Percentiles rank a stretch among this genome's conserved stretches.
phyloP scores from a whole-genome alignment of 2,329 filamentous ascomycete genomes.

The Geosmithia putterillii region DNA sequence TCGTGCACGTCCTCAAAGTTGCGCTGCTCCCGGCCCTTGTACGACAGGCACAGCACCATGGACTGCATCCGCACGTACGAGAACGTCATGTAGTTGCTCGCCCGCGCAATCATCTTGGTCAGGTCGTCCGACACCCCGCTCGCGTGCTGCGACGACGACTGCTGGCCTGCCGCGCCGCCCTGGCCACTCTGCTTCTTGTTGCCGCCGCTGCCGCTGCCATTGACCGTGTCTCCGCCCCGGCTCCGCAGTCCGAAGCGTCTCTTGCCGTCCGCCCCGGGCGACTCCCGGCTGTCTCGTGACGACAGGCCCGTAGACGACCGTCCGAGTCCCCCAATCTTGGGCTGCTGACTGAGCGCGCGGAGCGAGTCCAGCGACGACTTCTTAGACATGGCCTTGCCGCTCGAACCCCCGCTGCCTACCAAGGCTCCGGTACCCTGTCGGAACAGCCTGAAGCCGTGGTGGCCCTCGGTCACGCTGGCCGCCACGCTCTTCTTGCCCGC shows the following conservation, averaged over 20 bases:
- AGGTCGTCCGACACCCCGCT: constrained; percentile 59
- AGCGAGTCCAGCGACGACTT: constrained; percentile 47
- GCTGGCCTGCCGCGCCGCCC: constrained; percentile 10
- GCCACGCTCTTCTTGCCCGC: constrained; percentile 35
- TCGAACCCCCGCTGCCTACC: constrained; percentile 8
- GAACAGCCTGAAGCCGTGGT: constrained; percentile 40
- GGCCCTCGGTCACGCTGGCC: constrained; percentile 33
- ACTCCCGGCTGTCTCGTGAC: constrained; percentile 21
- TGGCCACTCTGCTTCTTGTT: too few species aligned
- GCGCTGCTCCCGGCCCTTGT: constrained; percentile 90
- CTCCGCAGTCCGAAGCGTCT: constrained; percentile 46
- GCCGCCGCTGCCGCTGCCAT: constrained; percentile 10
- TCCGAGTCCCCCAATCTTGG: constrained; percentile 27
- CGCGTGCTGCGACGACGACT: constrained; percentile 51
- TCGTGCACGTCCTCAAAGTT: constrained; percentile 96
- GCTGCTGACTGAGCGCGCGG: constrained; percentile 17
- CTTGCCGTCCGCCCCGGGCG: constrained; percentile 25
- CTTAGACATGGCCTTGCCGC: constrained; percentile 31
- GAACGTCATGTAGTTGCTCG: constrained; percentile 95
- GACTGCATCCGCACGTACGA: constrained; percentile 91
- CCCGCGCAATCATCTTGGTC: constrained; percentile 90
- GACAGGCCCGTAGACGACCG: constrained; percentile 33
- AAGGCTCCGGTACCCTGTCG: constrained; percentile 12
- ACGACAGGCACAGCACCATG: constrained; percentile 88
- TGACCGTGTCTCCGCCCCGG: constrained; percentile 26